These are phyloP conservation scores for Mortierella sp. DNA, from an alignment of 371 early-diverging fungal species.

Conservation along the genomic window DNA sequence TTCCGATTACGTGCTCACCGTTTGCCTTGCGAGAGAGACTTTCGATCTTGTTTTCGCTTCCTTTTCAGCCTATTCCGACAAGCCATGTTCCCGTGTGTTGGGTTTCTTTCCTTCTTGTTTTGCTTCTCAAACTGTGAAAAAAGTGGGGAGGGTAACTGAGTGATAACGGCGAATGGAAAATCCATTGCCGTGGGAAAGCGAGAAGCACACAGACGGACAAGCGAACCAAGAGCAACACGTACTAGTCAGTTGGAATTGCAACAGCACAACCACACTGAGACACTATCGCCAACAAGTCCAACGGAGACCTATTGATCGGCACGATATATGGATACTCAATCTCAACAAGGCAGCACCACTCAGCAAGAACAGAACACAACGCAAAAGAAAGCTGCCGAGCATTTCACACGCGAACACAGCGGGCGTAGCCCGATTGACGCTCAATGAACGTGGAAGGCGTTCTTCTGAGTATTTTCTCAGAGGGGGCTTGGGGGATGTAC, in stretches of 20 bases:
- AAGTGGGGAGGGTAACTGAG: background rate
- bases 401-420: background rate
- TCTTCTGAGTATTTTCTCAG: background rate
- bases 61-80: background rate
- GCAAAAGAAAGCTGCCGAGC: background rate
- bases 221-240: background rate
- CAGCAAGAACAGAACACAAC: background rate
- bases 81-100: background rate
- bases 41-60: background rate
- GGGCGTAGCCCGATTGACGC: background rate
- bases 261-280: background rate
- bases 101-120: background rate
- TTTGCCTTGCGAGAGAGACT: background rate
- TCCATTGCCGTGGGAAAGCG: background rate
- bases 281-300: background rate
- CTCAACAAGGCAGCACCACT: background rate
- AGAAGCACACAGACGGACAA: background rate
- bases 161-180: background rate
- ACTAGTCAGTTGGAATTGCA: background rate
- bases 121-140: background rate
- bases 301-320: background rate
- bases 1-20: background rate
- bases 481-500: background rate
- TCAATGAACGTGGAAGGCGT: background rate
- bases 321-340: background rate